A percentile compares a stretch with the other conserved stretches of the same genome.
Evolutionary conservation across 768 basidiomycete genomes (phyloP).

Genomic region (Suillus subluteus): DNA sequence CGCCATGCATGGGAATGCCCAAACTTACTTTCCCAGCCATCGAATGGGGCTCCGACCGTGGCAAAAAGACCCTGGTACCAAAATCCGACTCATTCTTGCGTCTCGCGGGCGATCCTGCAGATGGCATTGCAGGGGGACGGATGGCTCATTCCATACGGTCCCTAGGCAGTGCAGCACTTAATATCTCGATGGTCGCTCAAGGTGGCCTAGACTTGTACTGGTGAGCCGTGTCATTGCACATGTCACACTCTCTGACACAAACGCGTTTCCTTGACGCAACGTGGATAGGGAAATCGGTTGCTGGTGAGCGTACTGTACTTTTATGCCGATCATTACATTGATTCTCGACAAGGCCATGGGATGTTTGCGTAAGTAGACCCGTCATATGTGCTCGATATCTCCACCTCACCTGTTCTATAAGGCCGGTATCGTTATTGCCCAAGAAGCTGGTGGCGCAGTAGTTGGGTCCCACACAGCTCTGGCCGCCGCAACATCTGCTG

Average conservation of each 20-base stretch:
- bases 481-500: conserved; percentile 32
- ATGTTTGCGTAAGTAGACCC: conserved; percentile 64
- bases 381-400: background rate
- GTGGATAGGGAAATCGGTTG: conserved; percentile 76
- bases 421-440: conserved; percentile 89
- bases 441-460: conserved; percentile 84
- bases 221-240: conserved; percentile 42
- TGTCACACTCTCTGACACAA: background rate
- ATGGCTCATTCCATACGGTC: conserved; percentile 88
- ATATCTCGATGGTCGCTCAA: conserved; percentile 84
- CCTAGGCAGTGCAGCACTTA: conserved; percentile 83
- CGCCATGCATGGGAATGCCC: background rate
- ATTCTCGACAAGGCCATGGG: conserved; percentile 63
- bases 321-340: background rate
- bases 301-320: conserved; percentile 43
- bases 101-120: conserved; percentile 71
- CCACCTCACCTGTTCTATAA: conserved; percentile 23
- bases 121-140: conserved; percentile 64
- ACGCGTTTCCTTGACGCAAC: conserved; percentile 8
- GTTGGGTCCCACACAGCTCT: conserved; percentile 67
- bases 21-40: conserved; percentile 49
- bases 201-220: conserved; percentile 89
- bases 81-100: conserved; percentile 73
- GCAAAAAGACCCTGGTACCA: conserved; percentile 49
- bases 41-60: conserved; percentile 89